Base-by-base conservation (phyloP, 805 yeast species). In the Yarrowia porcina region DNA sequence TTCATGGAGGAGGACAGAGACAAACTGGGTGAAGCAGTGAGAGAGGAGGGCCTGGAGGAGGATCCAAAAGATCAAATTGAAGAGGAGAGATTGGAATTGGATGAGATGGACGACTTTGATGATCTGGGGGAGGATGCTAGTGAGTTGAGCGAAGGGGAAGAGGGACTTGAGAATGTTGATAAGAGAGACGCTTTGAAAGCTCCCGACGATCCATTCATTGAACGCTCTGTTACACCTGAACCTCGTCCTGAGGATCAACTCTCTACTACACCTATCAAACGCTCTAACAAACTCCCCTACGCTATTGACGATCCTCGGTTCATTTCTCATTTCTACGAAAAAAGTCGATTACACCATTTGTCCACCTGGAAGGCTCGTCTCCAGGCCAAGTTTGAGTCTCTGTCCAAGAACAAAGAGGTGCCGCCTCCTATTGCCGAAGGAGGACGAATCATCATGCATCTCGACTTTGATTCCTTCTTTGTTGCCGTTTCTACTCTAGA, bases 401-500 rank as follows among this genome's bases (percentile, higher is more conserved):
- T 73, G 52, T 83, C 87, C 13, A 23, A 42, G 32, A 17, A 52
- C 47, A 41, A 47, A 67, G 82, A 0, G 69, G 68, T 4, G 1
- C 59, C 44, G 1, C 59, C 59, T 17, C 44, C 44, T 2, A 25
- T 33, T 6, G 28, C 67, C 18, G 49, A 8, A 12, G 60, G 64
- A 42, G 20, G 30, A 4, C 69, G 69, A 33, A 71, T 80, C 1
- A 82, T 92, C 10, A 71, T 92, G 62, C 97, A 93, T 72, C 80
- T 93, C 33, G 99, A 93, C 72, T 93, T 91, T 73, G 99, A 93
- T 72, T 90, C 96, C 67, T 93, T 94, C 69, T 93, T 93, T 74
- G 97, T 92, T 1, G 81, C 96, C 0, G 97, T 88, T 0, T 88
- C 97, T 0, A 82, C 89, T 2, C 74, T 85, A 62, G 77, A 75